Base-by-base conservation (phyloP, 208 protist genomes). In the Leptomonas seymouri region DNA sequence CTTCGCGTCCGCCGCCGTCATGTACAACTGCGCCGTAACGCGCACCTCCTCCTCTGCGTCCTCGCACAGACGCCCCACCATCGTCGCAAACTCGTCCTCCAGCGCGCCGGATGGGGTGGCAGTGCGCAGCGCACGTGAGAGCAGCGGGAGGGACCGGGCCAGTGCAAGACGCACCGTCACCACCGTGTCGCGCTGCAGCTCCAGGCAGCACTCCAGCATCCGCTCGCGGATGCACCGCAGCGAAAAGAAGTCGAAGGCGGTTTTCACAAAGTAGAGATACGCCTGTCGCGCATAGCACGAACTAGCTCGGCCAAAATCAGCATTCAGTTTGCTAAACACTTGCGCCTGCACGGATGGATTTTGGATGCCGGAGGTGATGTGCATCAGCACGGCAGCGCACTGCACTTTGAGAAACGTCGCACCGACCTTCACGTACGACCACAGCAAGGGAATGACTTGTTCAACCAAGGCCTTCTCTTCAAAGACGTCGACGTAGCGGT, bases 161-260 rank as follows among this genome's bases (percentile, higher is more conserved):
- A 97, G 64, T 18, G 83, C 77, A 39, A 94, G 34, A 0, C 92
- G 83, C 23, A 97, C 89, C 36, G 78, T 45, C n/a, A 74, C 67
- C n/a, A 97, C 89, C 20, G 76, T 44, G 70, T 97, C 92, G 55
- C 85, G 86, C 55, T 94, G 87, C 34, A 95, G 74, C 71, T 95
- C 92, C 25, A 90, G 72, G 51, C 78, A 84, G 71, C 75, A 85
- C 55, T 95, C 87, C 16, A 95, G 64, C 76, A 97, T 72, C 23
- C 89, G 80, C 78, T 97, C 92, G 21, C 90, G 81, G 54, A 97
- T 72, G 66, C 87, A 94, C 21, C 89, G 85, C 9, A 82, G 81
- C 23, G 92, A 97, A 60, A 93, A 94, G 56, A 79, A 70, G 15
- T 62, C 58, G 53, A 84, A 91, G 45, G 78, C 69, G 45, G 86